These are phyloP conservation scores for Vanilla planifolia DNA, from an alignment of 106 monocot species.

Conservation along the genomic window DNA sequence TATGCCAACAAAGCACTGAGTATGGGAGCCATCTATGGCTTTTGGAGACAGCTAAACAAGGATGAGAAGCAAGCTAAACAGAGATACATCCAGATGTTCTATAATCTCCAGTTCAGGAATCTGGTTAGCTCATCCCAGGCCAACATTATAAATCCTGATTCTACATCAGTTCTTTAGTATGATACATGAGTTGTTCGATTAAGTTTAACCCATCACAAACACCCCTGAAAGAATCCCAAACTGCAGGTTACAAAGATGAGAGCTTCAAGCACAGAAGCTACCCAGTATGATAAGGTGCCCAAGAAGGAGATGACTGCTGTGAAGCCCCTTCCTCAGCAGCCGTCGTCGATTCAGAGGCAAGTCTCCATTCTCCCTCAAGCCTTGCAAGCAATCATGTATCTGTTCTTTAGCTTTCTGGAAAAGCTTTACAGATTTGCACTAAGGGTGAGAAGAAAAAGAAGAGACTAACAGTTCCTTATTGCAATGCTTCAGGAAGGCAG, in stretches of 20 bases:
- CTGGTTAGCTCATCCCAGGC: slow-evolving; percentile 19
- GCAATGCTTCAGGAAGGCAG: slow-evolving; percentile 5
- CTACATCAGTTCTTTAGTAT: no score
- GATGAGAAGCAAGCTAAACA: slow-evolving; percentile 70
- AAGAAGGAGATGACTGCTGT: not conserved
- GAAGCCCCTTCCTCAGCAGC: not conserved
- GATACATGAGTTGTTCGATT: not conserved
- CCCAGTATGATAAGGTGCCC: not conserved
- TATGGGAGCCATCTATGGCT: slow-evolving; percentile 76
- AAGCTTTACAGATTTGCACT: slow-evolving; percentile 5
- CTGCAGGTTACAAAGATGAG: slow-evolving; percentile 1
- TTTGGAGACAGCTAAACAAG: slow-evolving; percentile 78
- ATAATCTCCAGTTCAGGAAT: slow-evolving; percentile 79
- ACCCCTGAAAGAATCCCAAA: not conserved
- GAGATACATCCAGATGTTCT: slow-evolving; percentile 80
- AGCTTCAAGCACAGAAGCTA: not conserved
- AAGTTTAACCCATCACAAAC: not conserved
- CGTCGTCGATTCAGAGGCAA: slow-evolving; percentile 6
- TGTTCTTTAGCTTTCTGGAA: slow-evolving; percentile 7
- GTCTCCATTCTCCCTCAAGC: not conserved
- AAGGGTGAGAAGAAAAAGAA: slow-evolving; percentile 1
- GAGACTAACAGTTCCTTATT: slow-evolving; percentile 9
- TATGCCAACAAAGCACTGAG: slow-evolving; percentile 84
- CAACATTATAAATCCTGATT: no score
- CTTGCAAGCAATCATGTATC: not conserved